Base-by-base conservation (phyloP, 306 rosid species). In the Alnus glutinosa region DNA sequence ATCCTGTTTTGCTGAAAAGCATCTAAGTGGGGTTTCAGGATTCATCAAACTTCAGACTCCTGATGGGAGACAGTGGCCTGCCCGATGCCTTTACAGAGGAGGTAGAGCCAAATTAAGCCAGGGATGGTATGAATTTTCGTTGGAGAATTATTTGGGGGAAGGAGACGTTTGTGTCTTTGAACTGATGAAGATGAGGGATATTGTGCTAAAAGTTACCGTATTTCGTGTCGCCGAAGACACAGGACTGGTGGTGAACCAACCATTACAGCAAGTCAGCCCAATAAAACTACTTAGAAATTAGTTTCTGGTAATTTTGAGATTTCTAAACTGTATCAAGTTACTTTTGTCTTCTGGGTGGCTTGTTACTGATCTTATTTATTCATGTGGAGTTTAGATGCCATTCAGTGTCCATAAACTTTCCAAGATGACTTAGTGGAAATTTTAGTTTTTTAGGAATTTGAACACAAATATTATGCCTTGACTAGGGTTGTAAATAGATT, bases 161-260 rank as follows among this genome's bases (percentile, higher is more conserved):
- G 99, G 99, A 3, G 99, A 96, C 46, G 99, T 96, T 32, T 96
- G 99, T 74, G 94, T 95, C 73, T 96, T 96, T 49, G 99, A 96
- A 86, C 80, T 91, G 77, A 89, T 96, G 63, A 83, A 74, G 74
- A 47, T 75, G 66, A 88, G 85, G 75, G 99, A 96, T 1, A 80
- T 93, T 28, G 97, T 90, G 84, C 94, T 96, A 79, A 86, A 93
- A 80, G 97, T 96, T 80, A 93, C 91, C 14, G 5, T 86, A 9
- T 96, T 91, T 83, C 96, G 89, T 5, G 90, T 93, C 62, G 70
- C 77, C 1, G 96, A 87, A 75, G 93, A 89, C 49, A 88, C 78
- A 7, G 95, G 82, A 81, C 32, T 75, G 78, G 62, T 77, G 79
- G 62, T 80, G 70, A 66, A 69, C 87, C 88, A 86, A 9, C 75